Base-by-base conservation (phyloP, 2,329 filamentous ascomycete species). In the Pseudocercospora ulei region DNA sequence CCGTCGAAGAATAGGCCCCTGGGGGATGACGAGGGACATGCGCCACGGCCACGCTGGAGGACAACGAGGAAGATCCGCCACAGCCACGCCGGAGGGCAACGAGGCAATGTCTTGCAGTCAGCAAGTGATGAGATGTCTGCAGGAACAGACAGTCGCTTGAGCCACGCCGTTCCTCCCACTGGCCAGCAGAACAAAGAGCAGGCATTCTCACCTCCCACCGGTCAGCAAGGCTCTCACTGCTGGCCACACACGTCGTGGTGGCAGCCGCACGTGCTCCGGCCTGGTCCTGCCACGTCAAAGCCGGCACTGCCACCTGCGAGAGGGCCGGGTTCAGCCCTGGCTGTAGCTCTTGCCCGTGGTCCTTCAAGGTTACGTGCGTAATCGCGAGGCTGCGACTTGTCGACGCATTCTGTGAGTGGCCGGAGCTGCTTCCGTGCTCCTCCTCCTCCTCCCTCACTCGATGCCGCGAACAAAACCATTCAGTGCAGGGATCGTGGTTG, bases 401-500 rank as follows among this genome's bases (percentile, higher is more conserved):
- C 11, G 41, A 38, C 4, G 16, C 19, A 12, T 27, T 34, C 13
- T 34, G 27, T 19, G 28, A 41, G n/a, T 27, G 24, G 4, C 26
- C 33, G 26, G 14, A 47, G 27, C 13, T 35, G 20, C 20, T 13
- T 9, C 22, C 29, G 11, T 38, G 40, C 49, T n/a, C 47, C 44
- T 12, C 47, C 47, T 0, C 48, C 27, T 7, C 39, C 42, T 27
- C 49, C 17, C 27, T 49, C 46, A 13, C 44, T 41, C 9, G 23
- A 43, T 3, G 43, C 45, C 50, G 8, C 50, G 38, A 7, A 57
- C 50, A 41, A 57, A 56, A n/a, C 50, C 49, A 22, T 55, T 53
- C 11, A 57, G 24, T 4, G 53, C 54, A 5, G 54, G 54, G 13
- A 57, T 53, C 1, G 54, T 56, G 22, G 54, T 52, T 8, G 55